phyloP scores from a whole-genome alignment of 2,329 filamentous ascomycete genomes.

The Xylariaceae sp. region DNA sequence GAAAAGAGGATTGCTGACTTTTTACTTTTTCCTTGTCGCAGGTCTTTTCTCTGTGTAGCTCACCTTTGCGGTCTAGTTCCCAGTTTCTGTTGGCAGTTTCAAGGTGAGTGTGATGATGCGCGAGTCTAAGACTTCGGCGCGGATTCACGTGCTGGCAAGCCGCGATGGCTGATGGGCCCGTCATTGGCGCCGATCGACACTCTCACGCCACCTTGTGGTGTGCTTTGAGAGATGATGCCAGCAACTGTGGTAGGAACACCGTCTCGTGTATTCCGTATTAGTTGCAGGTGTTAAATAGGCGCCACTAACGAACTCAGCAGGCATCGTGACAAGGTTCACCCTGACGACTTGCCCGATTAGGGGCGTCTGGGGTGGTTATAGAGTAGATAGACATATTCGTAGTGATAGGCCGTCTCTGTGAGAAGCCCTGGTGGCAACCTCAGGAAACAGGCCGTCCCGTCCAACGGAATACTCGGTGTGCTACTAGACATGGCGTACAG shows the following conservation, averaged over 20 bases:
- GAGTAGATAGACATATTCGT: slow-evolving; percentile 26
- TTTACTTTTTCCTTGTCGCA: slow-evolving; percentile 10
- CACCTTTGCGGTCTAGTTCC: slow-evolving; percentile 27
- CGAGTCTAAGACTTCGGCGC: background rate
- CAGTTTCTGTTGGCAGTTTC: slow-evolving; percentile 28
- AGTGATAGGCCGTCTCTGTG: slow-evolving; percentile 21
- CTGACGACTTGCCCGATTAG: slow-evolving; percentile 27
- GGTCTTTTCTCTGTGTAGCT: slow-evolving; percentile 26
- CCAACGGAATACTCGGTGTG: slow-evolving; percentile 28
- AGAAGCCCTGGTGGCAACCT: slow-evolving; percentile 34
- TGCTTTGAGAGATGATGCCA: slow-evolving; percentile 30
- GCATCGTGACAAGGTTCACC: slow-evolving; percentile 29
- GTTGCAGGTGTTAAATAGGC: background rate
- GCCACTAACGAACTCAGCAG: slow-evolving; percentile 20
- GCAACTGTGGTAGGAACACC: slow-evolving; percentile 29
- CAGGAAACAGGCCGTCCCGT: slow-evolving; percentile 30
- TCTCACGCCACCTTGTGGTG: slow-evolving; percentile 27
- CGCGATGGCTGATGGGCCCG: slow-evolving; percentile 32
- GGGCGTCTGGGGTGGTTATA: slow-evolving; percentile 28
- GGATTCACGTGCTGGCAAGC: slow-evolving; percentile 22
- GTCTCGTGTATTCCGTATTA: background rate
- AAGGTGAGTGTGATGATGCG: slow-evolving; percentile 19
- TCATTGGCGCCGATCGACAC: slow-evolving; percentile 27
- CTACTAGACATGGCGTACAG: slow-evolving; percentile 32
- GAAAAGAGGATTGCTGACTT: slow-evolving; percentile 9